phyloP scores from a whole-genome alignment of 768 basidiomycete species.

The Asterophora parasitica region DNA sequence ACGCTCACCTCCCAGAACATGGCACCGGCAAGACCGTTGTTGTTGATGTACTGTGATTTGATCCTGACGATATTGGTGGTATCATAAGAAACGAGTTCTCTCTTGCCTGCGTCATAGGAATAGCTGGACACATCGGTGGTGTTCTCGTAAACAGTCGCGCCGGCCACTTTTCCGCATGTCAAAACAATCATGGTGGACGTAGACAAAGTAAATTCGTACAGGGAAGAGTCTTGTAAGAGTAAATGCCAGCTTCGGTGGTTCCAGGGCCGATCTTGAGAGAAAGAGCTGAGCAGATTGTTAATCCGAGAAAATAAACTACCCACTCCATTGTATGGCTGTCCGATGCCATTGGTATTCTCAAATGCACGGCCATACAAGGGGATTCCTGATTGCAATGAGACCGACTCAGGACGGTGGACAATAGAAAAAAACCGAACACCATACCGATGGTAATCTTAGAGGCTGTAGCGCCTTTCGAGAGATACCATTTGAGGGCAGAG shows the following conservation, averaged over 20 bases:
- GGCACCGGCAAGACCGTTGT: conserved; percentile 57
- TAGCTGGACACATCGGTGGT: conserved; percentile 67
- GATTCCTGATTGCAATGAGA: conserved; percentile 43
- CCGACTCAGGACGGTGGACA: background rate
- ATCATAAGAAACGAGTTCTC: conserved; percentile 75
- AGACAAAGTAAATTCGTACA: conserved; percentile 23
- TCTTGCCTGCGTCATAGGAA: conserved; percentile 64
- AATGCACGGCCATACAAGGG: conserved; percentile 81
- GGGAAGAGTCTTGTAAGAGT: conserved; percentile 74
- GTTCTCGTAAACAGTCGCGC: conserved; percentile 63
- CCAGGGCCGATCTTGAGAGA: conserved; percentile 59
- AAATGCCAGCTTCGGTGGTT: conserved; percentile 64
- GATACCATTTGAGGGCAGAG: conserved; percentile 56
- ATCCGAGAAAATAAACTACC: conserved; percentile 11
- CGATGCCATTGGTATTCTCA: conserved; percentile 63
- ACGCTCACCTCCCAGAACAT: conserved; percentile 66
- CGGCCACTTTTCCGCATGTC: conserved; percentile 31
- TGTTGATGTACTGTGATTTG: conserved; percentile 65
- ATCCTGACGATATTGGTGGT: conserved; percentile 58
- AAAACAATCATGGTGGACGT: background rate
- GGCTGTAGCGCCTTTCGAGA: conserved; percentile 54
- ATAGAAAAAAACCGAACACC: background rate
- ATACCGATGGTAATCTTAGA: conserved; percentile 65
- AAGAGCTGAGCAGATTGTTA: background rate
- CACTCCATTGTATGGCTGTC: conserved; percentile 64